phyloP scores from a whole-genome alignment of 768 basidiomycete genomes.

The Suillus subalutaceus region DNA sequence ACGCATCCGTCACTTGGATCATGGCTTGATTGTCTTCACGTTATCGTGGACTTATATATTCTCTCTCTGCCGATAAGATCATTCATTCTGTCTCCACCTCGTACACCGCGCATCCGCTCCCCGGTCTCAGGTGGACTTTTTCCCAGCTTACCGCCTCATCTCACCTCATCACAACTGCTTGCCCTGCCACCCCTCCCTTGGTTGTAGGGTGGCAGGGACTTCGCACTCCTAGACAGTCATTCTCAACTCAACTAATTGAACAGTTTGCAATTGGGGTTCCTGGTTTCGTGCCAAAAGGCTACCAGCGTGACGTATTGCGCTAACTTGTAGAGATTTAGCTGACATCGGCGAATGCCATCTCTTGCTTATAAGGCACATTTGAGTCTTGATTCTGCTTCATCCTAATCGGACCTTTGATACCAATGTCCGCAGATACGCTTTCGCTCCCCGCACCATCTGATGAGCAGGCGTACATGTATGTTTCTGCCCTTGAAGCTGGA shows the following conservation, averaged over 20 bases:
- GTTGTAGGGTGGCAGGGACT: neutral
- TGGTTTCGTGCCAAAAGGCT: neutral
- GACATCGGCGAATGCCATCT: neutral
- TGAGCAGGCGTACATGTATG: conserved; percentile 52
- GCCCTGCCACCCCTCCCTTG: neutral
- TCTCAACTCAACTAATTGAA: neutral
- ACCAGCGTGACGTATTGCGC: neutral
- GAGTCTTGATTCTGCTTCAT: neutral
- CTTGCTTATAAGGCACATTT: neutral
- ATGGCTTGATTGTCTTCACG: neutral
- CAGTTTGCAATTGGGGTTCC: neutral
- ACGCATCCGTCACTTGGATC: neutral
- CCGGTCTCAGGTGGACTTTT: neutral
- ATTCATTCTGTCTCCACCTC: neutral
- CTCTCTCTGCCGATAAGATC: neutral
- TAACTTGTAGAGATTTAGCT: neutral
- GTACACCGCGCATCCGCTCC: neutral
- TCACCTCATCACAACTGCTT: neutral
- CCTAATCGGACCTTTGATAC: neutral
- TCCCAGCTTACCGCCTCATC: neutral
- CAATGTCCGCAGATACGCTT: neutral
- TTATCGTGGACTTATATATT: neutral
- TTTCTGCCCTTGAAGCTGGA: conserved; percentile 61
- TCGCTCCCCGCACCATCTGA: conserved; percentile 42
- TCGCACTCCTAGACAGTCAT: neutral